Evolutionary conservation across 179 eudicot species (phyloP).

Genomic region (Spergularia azorica): DNA sequence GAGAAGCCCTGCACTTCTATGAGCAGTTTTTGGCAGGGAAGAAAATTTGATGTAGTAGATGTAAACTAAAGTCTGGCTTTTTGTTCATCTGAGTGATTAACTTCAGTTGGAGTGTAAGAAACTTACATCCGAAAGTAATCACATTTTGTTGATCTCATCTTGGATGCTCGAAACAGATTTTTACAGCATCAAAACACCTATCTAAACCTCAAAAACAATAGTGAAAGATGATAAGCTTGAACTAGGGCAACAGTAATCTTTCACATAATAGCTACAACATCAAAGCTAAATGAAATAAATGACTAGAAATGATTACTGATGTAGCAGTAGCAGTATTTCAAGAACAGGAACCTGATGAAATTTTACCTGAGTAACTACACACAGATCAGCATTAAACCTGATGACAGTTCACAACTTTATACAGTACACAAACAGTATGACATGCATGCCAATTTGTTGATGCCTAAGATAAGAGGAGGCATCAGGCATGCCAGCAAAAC

Average conservation of each 20-base stretch:
- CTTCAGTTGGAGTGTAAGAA: not conserved
- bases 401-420: not conserved
- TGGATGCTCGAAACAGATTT: not conserved
- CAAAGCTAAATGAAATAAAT: too few relatives aligned
- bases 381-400: not conserved
- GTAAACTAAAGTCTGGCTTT: not conserved
- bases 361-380: too few relatives aligned
- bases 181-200: not conserved
- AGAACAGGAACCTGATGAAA: too few relatives aligned
- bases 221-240: too few relatives aligned
- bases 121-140: not conserved
- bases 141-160: not conserved
- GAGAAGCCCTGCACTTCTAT: conserved; percentile 30
- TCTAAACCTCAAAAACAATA: too few relatives aligned
- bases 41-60: conserved; percentile 12
- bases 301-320: too few relatives aligned
- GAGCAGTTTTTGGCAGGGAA: conserved; percentile 24
- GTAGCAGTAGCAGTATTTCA: too few relatives aligned
- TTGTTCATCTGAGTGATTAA: not conserved
- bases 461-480: not conserved
- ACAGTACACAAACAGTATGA: conserved; percentile 3
- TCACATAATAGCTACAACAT: too few relatives aligned
- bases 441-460: conserved; percentile 11
- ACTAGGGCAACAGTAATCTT: too few relatives aligned
- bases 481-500: conserved; percentile 12